These are phyloP conservation scores for Phaeophleospora eucalypticola DNA, from an alignment of 2,329 filamentous ascomycete genomes.

Conservation along the genomic window DNA sequence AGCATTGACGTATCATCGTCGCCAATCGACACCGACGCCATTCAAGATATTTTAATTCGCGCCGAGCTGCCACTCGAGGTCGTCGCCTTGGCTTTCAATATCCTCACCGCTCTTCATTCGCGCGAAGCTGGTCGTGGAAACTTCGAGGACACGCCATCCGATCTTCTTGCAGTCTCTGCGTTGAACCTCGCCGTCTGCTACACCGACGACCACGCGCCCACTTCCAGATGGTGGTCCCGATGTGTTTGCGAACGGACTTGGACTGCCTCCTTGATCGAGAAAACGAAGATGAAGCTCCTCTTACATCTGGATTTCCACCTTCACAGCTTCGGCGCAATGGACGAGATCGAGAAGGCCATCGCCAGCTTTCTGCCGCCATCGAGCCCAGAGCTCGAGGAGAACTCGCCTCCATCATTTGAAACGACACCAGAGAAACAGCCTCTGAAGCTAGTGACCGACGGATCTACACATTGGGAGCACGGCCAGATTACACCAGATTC, in stretches of 20 bases:
- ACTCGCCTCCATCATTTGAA: background rate
- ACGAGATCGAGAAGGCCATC: constrained; percentile 11
- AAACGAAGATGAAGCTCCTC: constrained; percentile 19
- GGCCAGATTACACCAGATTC: constrained; percentile 8
- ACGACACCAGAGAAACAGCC: background rate
- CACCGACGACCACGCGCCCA: constrained; percentile 25
- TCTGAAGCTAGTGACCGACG: constrained; percentile 3
- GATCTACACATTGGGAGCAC: constrained; percentile 3
- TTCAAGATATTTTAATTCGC: constrained; percentile 24
- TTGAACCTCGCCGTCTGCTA: constrained; percentile 28
- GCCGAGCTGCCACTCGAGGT: constrained; percentile 27
- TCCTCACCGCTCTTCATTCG: constrained; percentile 19
- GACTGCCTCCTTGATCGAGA: constrained; percentile 18
- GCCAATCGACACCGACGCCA: constrained; percentile 13
- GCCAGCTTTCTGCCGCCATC: background rate
- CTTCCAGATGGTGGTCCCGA: constrained; percentile 22
- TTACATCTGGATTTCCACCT: constrained; percentile 26
- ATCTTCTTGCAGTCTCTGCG: constrained; percentile 24
- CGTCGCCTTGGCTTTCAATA: constrained; percentile 29
- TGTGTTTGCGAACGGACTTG: constrained; percentile 20
- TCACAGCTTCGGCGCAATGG: constrained; percentile 16
- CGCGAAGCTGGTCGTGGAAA: background rate
- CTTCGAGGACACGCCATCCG: constrained; percentile 12
- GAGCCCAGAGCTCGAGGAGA: background rate
- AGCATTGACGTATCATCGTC: constrained; percentile 6